Evolutionary conservation across 768 basidiomycete species (phyloP).

Genomic region (Suillus variegatus): DNA sequence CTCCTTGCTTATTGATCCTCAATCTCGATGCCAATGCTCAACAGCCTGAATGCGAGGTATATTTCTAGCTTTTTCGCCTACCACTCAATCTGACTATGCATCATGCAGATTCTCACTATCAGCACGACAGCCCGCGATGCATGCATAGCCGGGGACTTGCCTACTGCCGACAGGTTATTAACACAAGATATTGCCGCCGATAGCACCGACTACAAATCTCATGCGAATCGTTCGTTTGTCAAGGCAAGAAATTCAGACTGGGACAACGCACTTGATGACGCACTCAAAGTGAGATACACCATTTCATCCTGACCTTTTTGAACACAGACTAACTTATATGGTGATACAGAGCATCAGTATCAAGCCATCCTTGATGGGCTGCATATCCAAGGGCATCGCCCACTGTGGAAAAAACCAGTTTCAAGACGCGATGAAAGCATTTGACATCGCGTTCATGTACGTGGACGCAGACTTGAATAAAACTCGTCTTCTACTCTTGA

Average conservation of each 20-base stretch:
- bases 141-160: not conserved
- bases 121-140: not conserved
- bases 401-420: not conserved
- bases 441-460: not conserved
- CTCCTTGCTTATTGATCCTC: not conserved
- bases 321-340: not conserved
- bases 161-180: not conserved
- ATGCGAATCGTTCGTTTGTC: not conserved
- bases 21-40: not conserved
- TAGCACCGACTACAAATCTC: not conserved
- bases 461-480: not conserved
- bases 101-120: not conserved
- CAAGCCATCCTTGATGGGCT: not conserved
- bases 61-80: not conserved
- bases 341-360: not conserved
- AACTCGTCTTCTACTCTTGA: not conserved
- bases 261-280: not conserved
- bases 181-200: not conserved
- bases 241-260: not conserved
- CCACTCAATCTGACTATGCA: not conserved
- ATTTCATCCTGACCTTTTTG: not conserved
- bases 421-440: not conserved
- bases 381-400: not conserved
- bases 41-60: not conserved
- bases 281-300: not conserved